phyloP scores from a whole-genome alignment of 2,329 filamentous ascomycete species.

The Sarocladium brachiariae region DNA sequence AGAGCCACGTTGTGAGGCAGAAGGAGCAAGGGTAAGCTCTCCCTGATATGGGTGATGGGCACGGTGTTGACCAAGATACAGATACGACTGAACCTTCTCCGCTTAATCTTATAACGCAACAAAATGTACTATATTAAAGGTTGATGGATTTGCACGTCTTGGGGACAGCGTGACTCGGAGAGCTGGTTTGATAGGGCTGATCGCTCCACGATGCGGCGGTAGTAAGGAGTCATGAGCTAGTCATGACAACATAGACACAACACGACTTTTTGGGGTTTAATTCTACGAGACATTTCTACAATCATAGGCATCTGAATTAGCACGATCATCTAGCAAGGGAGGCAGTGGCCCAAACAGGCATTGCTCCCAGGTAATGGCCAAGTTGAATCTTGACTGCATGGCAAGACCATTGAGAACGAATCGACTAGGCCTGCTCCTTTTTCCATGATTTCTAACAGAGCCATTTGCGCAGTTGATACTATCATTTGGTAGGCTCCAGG shows the following conservation, averaged over 20 bases:
- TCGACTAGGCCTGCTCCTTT: too few relatives aligned
- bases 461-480: too few relatives aligned
- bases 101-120: background rate
- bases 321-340: too few relatives aligned
- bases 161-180: background rate
- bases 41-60: background rate
- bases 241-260: slow-evolving; percentile 4
- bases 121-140: slow-evolving; percentile 3
- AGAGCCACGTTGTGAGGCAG: slow-evolving; percentile 63
- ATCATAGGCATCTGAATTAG: too few relatives aligned
- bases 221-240: slow-evolving; percentile 2
- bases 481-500: too few relatives aligned
- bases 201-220: background rate
- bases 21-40: slow-evolving; percentile 67
- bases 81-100: slow-evolving; percentile 9
- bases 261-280: slow-evolving; percentile 4
- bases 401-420: too few relatives aligned
- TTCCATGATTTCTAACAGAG: too few relatives aligned
- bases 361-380: too few relatives aligned
- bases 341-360: too few relatives aligned
- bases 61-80: background rate
- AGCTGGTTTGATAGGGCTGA: background rate
- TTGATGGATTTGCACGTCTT: background rate
- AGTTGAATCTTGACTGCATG: too few relatives aligned
- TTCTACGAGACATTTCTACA: too few relatives aligned